These are phyloP conservation scores for Neurospora sp. DNA, from an alignment of 2,329 filamentous ascomycete genomes.

Conservation along the genomic window DNA sequence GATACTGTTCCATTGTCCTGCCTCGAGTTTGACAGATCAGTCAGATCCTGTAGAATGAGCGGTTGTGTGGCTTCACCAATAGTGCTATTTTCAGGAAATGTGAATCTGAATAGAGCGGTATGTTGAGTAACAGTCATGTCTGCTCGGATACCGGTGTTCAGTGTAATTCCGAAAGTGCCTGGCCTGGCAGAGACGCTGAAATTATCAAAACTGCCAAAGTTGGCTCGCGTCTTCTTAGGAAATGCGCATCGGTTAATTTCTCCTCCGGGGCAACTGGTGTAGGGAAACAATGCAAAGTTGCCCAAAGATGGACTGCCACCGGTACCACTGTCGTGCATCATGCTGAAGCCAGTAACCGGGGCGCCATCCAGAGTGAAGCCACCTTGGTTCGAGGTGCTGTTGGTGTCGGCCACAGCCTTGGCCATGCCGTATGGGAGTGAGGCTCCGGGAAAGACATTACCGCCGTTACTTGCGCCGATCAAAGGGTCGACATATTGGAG, in stretches of 20 bases:
- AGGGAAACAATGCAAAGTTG: constrained; percentile 65
- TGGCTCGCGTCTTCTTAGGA: constrained; percentile 34
- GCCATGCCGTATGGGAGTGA: constrained; percentile 40
- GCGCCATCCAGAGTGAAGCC: constrained; percentile 44
- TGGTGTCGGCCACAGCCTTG: constrained; percentile 48
- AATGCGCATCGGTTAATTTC: constrained; percentile 54
- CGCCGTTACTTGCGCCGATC: constrained; percentile 31
- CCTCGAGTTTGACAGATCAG: constrained; percentile 52
- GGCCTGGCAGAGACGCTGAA: constrained; percentile 47
- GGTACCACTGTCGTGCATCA: constrained; percentile 50
- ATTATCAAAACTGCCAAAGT: constrained; percentile 35
- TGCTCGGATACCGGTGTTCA: constrained; percentile 47
- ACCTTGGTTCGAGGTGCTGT: constrained; percentile 42
- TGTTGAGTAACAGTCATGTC: constrained; percentile 63
- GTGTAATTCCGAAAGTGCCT: constrained; percentile 54
- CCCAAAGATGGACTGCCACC: constrained; percentile 54
- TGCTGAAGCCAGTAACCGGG: constrained; percentile 44
- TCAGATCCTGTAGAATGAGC: constrained; percentile 55
- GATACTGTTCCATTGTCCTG: constrained; percentile 46
- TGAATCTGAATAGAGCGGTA: constrained; percentile 56
- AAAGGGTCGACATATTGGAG: constrained; percentile 23
- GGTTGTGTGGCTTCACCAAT: constrained; percentile 36
- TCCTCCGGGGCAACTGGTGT: constrained; percentile 50
- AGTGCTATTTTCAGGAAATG: constrained; percentile 37
- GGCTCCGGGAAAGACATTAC: constrained; percentile 35